Evolutionary conservation across 768 basidiomycete genomes (phyloP).

Genomic region (Amanita polypyramis): DNA sequence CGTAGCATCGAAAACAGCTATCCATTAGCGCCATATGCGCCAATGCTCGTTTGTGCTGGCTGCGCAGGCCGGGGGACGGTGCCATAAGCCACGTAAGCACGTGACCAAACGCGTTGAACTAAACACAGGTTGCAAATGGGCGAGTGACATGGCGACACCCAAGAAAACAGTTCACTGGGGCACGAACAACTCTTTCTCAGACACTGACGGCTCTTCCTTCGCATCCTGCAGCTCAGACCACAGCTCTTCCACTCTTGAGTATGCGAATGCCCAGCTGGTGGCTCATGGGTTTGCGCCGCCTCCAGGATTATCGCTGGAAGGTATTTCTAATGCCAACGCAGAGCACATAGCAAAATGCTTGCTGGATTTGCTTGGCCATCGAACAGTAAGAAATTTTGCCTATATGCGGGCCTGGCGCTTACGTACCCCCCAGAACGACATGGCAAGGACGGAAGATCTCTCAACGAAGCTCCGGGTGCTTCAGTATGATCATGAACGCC

Average conservation of each 20-base stretch:
- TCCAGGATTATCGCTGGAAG: slow-evolving; percentile 62
- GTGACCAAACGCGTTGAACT: slow-evolving; percentile 16
- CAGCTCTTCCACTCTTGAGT: slow-evolving; percentile 55
- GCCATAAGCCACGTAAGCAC: slow-evolving; percentile 12
- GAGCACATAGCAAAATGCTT: slow-evolving; percentile 63
- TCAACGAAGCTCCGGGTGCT: slow-evolving; percentile 67
- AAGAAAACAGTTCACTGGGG: slow-evolving; percentile 46
- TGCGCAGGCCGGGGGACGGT: neutral
- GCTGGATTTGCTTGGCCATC: slow-evolving; percentile 64
- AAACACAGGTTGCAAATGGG: neutral
- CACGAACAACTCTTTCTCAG: slow-evolving; percentile 31
- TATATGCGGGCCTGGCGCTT: neutral
- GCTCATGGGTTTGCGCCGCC: slow-evolving; percentile 66
- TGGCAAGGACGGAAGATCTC: slow-evolving; percentile 68
- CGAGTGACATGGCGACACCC: slow-evolving; percentile 21
- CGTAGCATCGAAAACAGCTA: neutral
- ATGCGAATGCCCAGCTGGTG: slow-evolving; percentile 72
- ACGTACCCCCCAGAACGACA: slow-evolving; percentile 40
- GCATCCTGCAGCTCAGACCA: slow-evolving; percentile 30
- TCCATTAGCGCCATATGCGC: neutral
- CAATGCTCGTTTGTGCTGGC: neutral
- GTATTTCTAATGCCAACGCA: slow-evolving; percentile 41
- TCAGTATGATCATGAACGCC: slow-evolving; percentile 72
- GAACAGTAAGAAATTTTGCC: slow-evolving; percentile 45
- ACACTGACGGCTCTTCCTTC: slow-evolving; percentile 31